Percentiles rank a stretch among this genome's conserved stretches.
Evolutionary conservation across 371 early-diverging fungal genomes (phyloP).

Genomic region (Mortierella sp.): DNA sequence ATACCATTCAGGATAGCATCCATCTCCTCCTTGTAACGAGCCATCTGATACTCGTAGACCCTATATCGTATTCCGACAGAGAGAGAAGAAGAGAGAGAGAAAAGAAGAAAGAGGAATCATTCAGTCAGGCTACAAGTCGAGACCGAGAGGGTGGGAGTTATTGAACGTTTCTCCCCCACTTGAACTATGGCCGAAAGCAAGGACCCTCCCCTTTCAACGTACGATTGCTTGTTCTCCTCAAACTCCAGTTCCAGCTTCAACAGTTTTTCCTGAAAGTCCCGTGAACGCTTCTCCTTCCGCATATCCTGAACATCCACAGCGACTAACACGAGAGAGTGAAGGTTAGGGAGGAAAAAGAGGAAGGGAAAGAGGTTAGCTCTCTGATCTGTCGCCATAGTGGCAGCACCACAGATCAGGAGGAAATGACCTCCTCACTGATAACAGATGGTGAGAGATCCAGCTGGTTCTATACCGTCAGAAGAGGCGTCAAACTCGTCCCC

Average conservation of each 20-base stretch:
- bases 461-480: constrained; percentile 39
- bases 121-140: too few species aligned
- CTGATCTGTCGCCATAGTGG: too few species aligned
- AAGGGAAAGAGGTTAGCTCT: not conserved
- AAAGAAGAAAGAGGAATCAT: too few species aligned
- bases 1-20: constrained; percentile 47
- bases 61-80: constrained; percentile 8
- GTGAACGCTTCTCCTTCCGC: constrained; percentile 37
- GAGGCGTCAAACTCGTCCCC: constrained; percentile 54
- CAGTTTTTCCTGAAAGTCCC: constrained; percentile 49
- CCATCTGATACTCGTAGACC: constrained; percentile 46
- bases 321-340: constrained; percentile 10
- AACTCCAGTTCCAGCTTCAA: constrained; percentile 47
- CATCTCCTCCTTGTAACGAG: constrained; percentile 52
- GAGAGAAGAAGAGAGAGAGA: too few species aligned
- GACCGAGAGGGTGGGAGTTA: too few species aligned
- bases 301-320: constrained; percentile 28
- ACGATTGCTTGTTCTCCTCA: constrained; percentile 53
- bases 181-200: not conserved
- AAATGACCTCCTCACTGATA: too few species aligned
- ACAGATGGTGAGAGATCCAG: too few species aligned
- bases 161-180: too few species aligned
- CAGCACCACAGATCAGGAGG: too few species aligned
- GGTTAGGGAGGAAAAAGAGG: not conserved
- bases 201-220: constrained; percentile 5